phyloP scores from a whole-genome alignment of 2,329 filamentous ascomycete species.

The Gremmenia infestans region DNA sequence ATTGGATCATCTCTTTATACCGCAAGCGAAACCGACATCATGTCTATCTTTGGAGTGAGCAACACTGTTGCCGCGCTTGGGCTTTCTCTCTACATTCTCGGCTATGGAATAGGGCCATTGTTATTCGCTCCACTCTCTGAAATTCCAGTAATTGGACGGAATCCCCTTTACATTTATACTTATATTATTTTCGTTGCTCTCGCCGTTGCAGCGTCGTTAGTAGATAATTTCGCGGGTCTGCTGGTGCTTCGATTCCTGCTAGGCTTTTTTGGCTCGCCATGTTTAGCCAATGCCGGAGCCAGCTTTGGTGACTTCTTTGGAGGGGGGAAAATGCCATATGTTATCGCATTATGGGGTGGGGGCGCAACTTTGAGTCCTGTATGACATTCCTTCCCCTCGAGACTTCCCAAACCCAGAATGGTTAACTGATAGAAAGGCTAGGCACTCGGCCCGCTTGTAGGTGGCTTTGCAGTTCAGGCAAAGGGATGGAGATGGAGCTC shows the following conservation, averaged over 20 bases:
- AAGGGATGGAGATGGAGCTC: slow-evolving; percentile 57
- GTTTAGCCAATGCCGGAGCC: slow-evolving; percentile 52
- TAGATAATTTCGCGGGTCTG: slow-evolving; percentile 55
- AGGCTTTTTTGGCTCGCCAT: slow-evolving; percentile 60
- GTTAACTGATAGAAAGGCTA: neutral
- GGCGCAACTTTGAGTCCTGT: neutral
- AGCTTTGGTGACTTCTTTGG: slow-evolving; percentile 13
- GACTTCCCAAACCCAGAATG: neutral
- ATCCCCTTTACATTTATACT: slow-evolving; percentile 60
- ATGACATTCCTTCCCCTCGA: neutral
- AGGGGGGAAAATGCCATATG: neutral
- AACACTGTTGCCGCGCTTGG: slow-evolving; percentile 48
- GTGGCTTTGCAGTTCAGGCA: slow-evolving; percentile 51
- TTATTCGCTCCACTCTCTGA: slow-evolving; percentile 62
- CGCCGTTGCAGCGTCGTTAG: slow-evolving; percentile 54
- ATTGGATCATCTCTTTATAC: slow-evolving; percentile 44
- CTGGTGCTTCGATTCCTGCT: slow-evolving; percentile 58
- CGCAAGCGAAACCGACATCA: slow-evolving; percentile 41
- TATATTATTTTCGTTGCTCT: slow-evolving; percentile 58
- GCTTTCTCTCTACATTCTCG: slow-evolving; percentile 55
- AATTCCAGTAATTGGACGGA: slow-evolving; percentile 60
- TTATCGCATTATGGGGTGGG: neutral
- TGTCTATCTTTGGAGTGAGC: slow-evolving; percentile 48
- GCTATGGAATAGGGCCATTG: slow-evolving; percentile 57
- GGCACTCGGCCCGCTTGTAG: slow-evolving; percentile 54